A percentile compares a stretch with the other conserved stretches of the same genome.
Conservation (phyloP, 2,329 filamentous ascomycete genomes). For the Clarireedia paspali region DNA sequence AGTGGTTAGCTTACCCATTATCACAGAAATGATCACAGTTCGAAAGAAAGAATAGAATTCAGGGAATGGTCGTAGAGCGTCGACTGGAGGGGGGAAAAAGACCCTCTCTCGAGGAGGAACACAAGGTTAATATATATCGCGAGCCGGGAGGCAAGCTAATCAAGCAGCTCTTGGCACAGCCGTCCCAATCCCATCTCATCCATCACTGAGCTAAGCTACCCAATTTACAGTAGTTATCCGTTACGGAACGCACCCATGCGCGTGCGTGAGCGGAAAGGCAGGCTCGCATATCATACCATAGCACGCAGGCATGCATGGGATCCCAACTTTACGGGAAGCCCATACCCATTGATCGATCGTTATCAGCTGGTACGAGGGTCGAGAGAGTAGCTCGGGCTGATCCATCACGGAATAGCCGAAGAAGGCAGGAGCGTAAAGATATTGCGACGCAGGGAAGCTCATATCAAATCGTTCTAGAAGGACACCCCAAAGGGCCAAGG, state of each 20-base stretch:
- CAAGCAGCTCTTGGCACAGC: neutral
- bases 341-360: conserved; percentile 3
- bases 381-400: neutral
- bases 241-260: too few species aligned
- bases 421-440: neutral
- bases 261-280: neutral
- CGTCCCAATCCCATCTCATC: neutral
- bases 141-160: neutral
- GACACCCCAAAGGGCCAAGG: too few species aligned
- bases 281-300: neutral
- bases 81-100: neutral
- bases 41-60: neutral
- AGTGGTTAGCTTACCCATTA: conserved; percentile 5
- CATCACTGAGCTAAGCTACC: neutral
- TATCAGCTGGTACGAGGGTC: conserved; percentile 5
- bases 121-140: conserved; percentile 9
- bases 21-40: conserved; percentile 2
- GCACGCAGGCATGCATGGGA: conserved; percentile 3
- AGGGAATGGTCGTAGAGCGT: conserved; percentile 2
- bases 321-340: neutral
- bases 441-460: conserved; percentile 2
- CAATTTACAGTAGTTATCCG: neutral
- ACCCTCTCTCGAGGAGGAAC: neutral
- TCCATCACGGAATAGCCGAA: neutral
- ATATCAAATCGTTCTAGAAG: conserved; percentile 9